Base-by-base conservation (phyloP, 495 filamentous ascomycete species). In the Hapsidospora chrysogenum region DNA sequence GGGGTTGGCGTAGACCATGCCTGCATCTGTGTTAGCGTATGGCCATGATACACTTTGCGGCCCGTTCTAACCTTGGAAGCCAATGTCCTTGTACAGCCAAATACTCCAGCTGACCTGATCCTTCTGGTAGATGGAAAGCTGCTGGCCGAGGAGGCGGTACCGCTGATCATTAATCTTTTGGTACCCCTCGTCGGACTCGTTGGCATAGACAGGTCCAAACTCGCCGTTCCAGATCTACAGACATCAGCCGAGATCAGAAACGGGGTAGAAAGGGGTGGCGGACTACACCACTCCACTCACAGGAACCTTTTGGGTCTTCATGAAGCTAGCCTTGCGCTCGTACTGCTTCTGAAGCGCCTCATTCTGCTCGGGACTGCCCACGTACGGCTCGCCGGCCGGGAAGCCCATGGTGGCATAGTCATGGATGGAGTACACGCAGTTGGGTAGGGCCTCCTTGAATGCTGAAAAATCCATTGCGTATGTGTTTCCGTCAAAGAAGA, bases 161-260 rank as follows among this genome's bases (percentile, higher is more conserved):
- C 72, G 52, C 14, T 54, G 45, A 37, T 58, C 42, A 41, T 75
- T 74, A 29, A 63, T 61, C 14, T 48, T 39, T n/a, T 54, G 44
- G 3, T 57, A 43, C 17, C 56, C 50, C 54, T 58, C 17, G 6
- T 54, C 56, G 0, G 54, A 52, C 5, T 57, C 55, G n/a, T 50
- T 43, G 5, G 60, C 64, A 44, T 73, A 73, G 1, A 75, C 68
- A 2, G 70, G 72, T 3, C 72, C 72, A 37, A 71, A 76, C 41
- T 75, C 71, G 23, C 71, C 71, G 40, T 76, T 76, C 70, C 70
- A 76, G 51, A 69, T 64, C 3, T n/a, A n/a, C n/a, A n/a, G n/a
- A n/a, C n/a, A n/a, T n/a, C n/a, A n/a, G n/a, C n/a, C n/a, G n/a
- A n/a, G n/a, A n/a, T n/a, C n/a, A n/a, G n/a, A n/a, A n/a, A n/a